Evolutionary conservation across 202 grass and related monocot species (phyloP).

Genomic region (Zoysia matrella): DNA sequence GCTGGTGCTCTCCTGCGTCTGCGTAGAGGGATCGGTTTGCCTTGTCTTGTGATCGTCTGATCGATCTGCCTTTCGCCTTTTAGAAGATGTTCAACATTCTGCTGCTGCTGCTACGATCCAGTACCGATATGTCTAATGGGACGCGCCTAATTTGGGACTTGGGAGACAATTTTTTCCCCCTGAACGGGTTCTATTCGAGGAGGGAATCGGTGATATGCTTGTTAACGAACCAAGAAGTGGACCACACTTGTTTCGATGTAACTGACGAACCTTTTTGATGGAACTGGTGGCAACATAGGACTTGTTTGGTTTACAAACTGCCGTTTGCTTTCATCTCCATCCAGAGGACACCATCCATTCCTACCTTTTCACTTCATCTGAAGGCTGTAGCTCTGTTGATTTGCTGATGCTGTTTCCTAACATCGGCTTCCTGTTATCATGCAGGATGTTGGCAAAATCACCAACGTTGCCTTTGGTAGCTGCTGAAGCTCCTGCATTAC

Average conservation of each 20-base stretch:
- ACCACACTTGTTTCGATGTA: too few species aligned
- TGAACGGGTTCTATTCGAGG: neutral
- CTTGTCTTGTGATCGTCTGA: neutral
- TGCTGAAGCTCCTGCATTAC: conserved; percentile 39
- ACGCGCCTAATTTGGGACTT: neutral
- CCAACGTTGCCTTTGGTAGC: conserved; percentile 41
- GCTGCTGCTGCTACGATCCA: neutral
- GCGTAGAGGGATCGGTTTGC: neutral
- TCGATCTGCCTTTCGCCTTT: neutral
- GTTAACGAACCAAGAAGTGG: neutral
- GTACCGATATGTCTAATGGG: neutral
- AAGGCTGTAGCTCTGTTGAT: neutral
- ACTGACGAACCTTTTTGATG: neutral
- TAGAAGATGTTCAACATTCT: neutral
- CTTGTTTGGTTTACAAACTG: neutral
- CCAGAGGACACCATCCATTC: neutral
- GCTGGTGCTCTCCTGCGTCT: neutral
- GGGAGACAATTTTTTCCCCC: neutral
- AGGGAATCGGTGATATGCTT: neutral
- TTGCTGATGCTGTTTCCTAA: neutral
- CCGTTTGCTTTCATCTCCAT: neutral
- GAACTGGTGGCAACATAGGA: neutral
- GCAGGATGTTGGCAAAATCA: conserved; percentile 63
- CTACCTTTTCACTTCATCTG: neutral
- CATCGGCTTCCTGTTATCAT: neutral